Conservation (phyloP, 257 asterid genomes). For the Nicotiana undulata region DNA sequence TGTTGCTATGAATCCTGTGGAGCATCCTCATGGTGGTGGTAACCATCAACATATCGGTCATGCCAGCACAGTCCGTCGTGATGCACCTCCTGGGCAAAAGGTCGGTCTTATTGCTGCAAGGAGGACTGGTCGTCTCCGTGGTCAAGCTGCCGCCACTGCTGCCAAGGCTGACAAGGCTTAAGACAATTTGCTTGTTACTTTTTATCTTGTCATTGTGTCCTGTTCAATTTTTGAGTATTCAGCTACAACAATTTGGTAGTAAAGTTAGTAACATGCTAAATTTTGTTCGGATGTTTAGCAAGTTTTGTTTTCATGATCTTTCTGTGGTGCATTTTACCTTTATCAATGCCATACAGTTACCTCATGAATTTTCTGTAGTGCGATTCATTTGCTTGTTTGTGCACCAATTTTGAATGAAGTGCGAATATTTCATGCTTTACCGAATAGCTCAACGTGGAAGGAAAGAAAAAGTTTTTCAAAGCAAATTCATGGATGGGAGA, state of each 20-base stretch:
- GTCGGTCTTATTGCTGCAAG: conserved; percentile 60
- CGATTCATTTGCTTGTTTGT: too few species aligned
- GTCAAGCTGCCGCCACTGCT: conserved; percentile 60
- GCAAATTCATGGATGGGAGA: too few species aligned
- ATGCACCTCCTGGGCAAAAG: conserved; percentile 62
- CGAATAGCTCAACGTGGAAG: too few species aligned
- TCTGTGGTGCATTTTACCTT: not conserved
- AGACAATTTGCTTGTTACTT: not conserved
- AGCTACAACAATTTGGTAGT: not conserved
- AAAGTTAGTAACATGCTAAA: not conserved
- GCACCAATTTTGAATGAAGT: too few species aligned
- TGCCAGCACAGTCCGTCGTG: conserved; percentile 57
- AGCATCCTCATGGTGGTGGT: conserved; percentile 77
- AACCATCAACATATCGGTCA: conserved; percentile 61
- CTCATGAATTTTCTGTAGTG: too few species aligned
- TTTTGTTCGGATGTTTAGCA: not conserved
- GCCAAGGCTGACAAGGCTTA: conserved; percentile 36
- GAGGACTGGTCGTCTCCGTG: conserved; percentile 58
- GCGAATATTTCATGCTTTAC: too few species aligned
- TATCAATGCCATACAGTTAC: too few species aligned
- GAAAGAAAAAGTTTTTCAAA: too few species aligned
- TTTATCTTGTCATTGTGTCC: not conserved
- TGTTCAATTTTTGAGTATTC: not conserved
- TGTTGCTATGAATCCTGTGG: conserved; percentile 55
- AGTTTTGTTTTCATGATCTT: not conserved